A percentile compares a stretch with the other conserved stretches of the same genome.
Conservation (phyloP, 2,329 filamentous ascomycete genomes). For the Thelonectria olida region DNA sequence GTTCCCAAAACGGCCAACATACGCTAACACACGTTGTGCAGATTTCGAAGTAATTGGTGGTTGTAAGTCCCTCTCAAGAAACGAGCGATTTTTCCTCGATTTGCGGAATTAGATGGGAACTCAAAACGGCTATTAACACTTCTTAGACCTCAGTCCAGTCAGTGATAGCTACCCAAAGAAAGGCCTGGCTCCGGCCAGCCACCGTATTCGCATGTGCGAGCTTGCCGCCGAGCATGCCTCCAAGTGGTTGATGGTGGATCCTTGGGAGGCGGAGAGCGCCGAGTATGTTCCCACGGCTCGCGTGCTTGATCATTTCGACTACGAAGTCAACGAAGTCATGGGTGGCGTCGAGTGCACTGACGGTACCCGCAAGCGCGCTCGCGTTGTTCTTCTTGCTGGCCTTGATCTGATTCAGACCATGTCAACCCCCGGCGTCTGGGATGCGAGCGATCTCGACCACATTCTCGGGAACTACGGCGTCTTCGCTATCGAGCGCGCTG, state of each 20-base stretch:
- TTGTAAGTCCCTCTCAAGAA: conserved; percentile 52
- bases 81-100: background rate
- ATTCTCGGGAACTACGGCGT: conserved; percentile 86
- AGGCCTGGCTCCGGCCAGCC: conserved; percentile 48
- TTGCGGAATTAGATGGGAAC: background rate
- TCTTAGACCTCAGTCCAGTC: conserved; percentile 43
- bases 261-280: conserved; percentile 85
- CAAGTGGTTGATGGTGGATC: conserved; percentile 83
- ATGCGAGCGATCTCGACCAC: conserved; percentile 82
- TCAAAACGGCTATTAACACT: conserved; percentile 21
- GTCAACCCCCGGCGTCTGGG: conserved; percentile 82
- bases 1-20: background rate
- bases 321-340: conserved; percentile 82
- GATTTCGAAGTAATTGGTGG: conserved; percentile 85
- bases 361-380: conserved; percentile 72
- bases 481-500: conserved; percentile 87
- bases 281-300: conserved; percentile 88
- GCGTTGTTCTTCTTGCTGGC: conserved; percentile 84
- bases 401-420: conserved; percentile 80
- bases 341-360: conserved; percentile 78
- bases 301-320: conserved; percentile 89
- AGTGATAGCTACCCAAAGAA: conserved; percentile 46
- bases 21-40: conserved; percentile 22
- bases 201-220: conserved; percentile 78
- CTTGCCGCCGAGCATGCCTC: conserved; percentile 79